Evolutionary conservation across 2,329 filamentous ascomycete species (phyloP).

Genomic region (Nemania sp.): DNA sequence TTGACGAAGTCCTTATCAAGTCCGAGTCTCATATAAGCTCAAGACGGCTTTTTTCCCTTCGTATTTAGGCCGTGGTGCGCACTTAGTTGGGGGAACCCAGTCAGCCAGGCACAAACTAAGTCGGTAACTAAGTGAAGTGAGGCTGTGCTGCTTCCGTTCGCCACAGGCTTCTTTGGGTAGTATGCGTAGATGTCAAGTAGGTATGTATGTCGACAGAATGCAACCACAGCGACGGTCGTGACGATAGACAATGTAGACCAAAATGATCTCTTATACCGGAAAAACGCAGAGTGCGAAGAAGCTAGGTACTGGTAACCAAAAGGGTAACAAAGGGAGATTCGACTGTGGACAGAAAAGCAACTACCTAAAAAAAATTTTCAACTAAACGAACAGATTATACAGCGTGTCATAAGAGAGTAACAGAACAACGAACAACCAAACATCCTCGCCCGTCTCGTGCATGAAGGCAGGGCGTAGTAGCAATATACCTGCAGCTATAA

Average conservation of each 20-base stretch:
- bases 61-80: conserved; percentile 19
- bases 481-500: not conserved
- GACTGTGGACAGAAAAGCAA: not conserved
- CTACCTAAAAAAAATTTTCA: too few relatives aligned
- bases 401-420: not conserved
- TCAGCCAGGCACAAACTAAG: not conserved
- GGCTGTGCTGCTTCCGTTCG: conserved; percentile 31
- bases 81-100: conserved; percentile 4
- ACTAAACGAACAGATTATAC: not conserved
- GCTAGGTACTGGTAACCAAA: not conserved
- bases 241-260: not conserved
- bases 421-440: not conserved
- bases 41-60: not conserved
- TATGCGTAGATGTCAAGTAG: not conserved
- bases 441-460: conserved; percentile 1
- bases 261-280: not conserved
- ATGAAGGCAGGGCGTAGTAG: not conserved
- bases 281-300: not conserved
- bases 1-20: conserved; percentile 14
- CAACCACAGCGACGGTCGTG: not conserved
- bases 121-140: conserved; percentile 11
- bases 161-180: conserved; percentile 18
- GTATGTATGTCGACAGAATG: not conserved
- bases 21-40: not conserved
- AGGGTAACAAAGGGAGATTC: not conserved